Evolutionary conservation across 257 asterid genomes (phyloP), one percentile per base, ranked within the genome.

Genomic region (Hygrophila difformis): DNA sequence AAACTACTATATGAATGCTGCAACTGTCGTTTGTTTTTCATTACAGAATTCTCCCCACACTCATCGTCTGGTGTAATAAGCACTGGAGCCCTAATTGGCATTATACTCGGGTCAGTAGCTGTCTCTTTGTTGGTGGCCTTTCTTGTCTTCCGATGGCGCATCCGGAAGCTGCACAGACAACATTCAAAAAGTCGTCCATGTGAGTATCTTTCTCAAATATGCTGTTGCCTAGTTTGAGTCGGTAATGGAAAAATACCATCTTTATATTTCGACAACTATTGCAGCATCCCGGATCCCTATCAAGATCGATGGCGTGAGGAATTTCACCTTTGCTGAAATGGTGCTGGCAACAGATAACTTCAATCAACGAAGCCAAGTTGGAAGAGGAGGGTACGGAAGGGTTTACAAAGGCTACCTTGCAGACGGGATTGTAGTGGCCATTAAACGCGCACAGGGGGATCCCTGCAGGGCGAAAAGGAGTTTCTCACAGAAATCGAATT

Each of bases 381-480:
- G 99, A 24, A 68, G 76, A 59, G 99, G 99, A 60, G 99, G 99
- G 20, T 91, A 91, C 37, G 99, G 99, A 16, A 78, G 66, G 57
- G 99, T 91, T 43, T 81, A 86, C 42, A 72, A 70, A 72, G 99
- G 99, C 59, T 64, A 70, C 67, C 81, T 91, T 34, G 74, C 81
- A 29, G 79, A 82, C 67, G 89, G 93, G 48, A 76, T 81, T 6
- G 57, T 69, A 11, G 99, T 86, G 56, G 99, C 99, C 50, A 67
- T 91, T 63, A 91, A 91, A 49, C 96, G 94, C 13, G 99, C 99
- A 41, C 80, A 61, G 93, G 72, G 73, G 96, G 96, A 46, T 86
- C 99, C 0, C 44, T 91, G 49, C 99, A 91, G 65, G 99, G 96
- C 22, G 94, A 86, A 61, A 82, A 69, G 66, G 96, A 91, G 79